Evolutionary conservation across 2,329 filamentous ascomycete genomes (phyloP), one percentile per base, ranked within the genome.

Genomic region (Alternaria sp.): DNA sequence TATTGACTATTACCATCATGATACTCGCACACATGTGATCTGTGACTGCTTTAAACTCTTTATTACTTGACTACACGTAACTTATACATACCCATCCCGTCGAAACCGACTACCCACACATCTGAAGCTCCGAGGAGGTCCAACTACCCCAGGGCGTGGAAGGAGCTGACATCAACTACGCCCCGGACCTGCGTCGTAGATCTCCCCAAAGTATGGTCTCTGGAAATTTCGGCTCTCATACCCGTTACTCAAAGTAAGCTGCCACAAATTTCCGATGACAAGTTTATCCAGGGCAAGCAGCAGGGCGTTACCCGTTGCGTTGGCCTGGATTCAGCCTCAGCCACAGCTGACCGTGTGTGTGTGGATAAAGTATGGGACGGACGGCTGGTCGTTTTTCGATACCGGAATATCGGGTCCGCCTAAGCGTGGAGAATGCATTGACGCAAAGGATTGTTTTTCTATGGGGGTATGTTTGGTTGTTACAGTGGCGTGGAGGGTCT

Each of bases 131-230:
- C 30, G 49, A 41, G 49, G 49, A 51, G 20, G 28, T 53, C 30
- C 25, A 28, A 18, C 25, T n/a, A 6, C n/a, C 12, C 25, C 33
- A 18, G 45, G 15, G 26, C 12, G 20, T 46, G 12, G 21, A 18
- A 11, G 21, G 20, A 54, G 10, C 23, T 60, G 49, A 55, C 41
- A 45, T 44, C 14, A 23, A 46, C 50, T 30, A 55, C 44, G 50
- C 58, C 50, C 47, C 43, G 58, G 58, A 55, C 58, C 44, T 60
- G 58, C 58, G 10, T 55, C 41, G 57, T 41, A 55, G 41, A 60
- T 46, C 30, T 55, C 50, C 50, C 58, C 51, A 43, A 23, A 49
- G 50, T 15, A 21, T 9, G 58, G 28, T 20, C 33, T 26, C 47
- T 23, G 25, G 43, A 11, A 23, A 11, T 30, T 15, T 15, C 37